Percentiles rank a stretch among this genome's conserved stretches.
Evolutionary conservation across 441 rosid species (phyloP).

Genomic region (Eutrema salsugineum): DNA sequence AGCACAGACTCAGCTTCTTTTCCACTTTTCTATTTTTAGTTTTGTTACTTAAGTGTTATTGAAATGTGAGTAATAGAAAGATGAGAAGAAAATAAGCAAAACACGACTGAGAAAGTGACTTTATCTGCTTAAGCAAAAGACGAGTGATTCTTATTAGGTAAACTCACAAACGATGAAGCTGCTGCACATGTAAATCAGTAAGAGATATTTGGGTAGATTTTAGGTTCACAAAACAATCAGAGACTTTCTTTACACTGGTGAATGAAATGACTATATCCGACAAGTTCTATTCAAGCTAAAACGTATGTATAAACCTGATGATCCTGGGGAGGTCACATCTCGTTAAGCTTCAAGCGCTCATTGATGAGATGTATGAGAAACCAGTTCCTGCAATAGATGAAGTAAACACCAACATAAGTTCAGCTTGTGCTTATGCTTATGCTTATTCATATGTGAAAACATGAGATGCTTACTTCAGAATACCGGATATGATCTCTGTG

Average conservation of each 20-base stretch:
- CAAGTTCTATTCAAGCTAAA: background rate
- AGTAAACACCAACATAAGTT: constrained; percentile 22
- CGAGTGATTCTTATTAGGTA: background rate
- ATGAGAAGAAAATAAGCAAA: background rate
- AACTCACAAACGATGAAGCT: background rate
- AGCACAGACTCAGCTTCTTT: background rate
- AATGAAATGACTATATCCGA: background rate
- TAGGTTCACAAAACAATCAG: background rate
- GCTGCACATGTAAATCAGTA: background rate
- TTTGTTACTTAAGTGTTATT: background rate
- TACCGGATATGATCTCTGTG: constrained; percentile 35
- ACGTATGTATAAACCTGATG: constrained; percentile 8
- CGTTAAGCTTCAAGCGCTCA: constrained; percentile 24
- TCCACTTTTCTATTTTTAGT: background rate
- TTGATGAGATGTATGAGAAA: constrained; percentile 47
- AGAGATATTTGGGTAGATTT: background rate
- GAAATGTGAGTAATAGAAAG: background rate
- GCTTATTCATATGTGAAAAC: constrained; percentile 30
- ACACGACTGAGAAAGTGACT: background rate
- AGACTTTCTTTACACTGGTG: background rate
- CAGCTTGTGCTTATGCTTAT: constrained; percentile 48
- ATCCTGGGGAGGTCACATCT: background rate
- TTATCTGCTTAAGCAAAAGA: background rate
- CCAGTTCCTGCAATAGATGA: constrained; percentile 54
- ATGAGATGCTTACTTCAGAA: constrained; percentile 29